Conservation (phyloP, 768 basidiomycete genomes). For the Leucocoprinus leucothites region DNA sequence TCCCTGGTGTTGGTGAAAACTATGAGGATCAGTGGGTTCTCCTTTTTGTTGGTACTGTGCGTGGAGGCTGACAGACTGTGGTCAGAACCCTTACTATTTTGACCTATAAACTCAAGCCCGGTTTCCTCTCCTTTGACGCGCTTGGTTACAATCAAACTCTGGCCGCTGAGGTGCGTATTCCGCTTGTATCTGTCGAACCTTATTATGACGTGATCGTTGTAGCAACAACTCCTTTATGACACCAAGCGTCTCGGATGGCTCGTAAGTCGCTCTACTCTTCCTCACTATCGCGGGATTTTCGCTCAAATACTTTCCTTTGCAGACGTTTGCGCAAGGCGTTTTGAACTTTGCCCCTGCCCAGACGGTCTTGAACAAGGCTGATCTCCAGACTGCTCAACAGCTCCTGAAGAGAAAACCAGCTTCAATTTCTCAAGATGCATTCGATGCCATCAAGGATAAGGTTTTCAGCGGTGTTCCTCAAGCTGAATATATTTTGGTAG, state of each 20-base stretch:
- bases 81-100: conserved; percentile 25
- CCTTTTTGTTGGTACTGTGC: too few relatives aligned
- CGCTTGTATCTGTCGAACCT: background rate
- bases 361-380: conserved; percentile 21
- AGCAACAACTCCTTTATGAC: conserved; percentile 27
- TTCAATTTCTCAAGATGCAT: conserved; percentile 23
- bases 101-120: conserved; percentile 27
- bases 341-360: conserved; percentile 26
- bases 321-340: conserved; percentile 29
- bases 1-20: conserved; percentile 63
- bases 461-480: conserved; percentile 26
- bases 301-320: background rate
- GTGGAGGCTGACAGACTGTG: background rate
- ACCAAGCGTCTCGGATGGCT: conserved; percentile 24
- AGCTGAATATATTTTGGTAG: conserved; percentile 27
- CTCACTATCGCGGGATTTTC: background rate
- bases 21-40: conserved; percentile 43
- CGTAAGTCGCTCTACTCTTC: conserved; percentile 16
- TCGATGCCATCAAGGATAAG: conserved; percentile 24
- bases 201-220: background rate
- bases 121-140: conserved; percentile 28
- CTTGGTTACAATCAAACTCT: conserved; percentile 25
- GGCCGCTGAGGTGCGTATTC: conserved; percentile 19
- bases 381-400: conserved; percentile 20
- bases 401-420: conserved; percentile 25